phyloP scores from a whole-genome alignment of 345 rosid genomes.

The Hypericum perforatum region DNA sequence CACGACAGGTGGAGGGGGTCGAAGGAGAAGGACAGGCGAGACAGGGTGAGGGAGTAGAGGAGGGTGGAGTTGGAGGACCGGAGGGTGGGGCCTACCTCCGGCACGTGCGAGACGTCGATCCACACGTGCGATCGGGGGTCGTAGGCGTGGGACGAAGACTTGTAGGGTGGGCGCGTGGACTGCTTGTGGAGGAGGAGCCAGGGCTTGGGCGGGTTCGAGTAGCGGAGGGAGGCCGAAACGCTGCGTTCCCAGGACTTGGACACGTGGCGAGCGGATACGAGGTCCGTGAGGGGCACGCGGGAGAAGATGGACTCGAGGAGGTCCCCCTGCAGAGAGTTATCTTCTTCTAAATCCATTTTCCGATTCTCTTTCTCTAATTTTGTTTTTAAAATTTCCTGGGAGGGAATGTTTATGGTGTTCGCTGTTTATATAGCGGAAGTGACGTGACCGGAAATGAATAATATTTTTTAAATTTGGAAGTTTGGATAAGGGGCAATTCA shows the following conservation, averaged over 20 bases:
- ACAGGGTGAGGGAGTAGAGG: conserved; percentile 47
- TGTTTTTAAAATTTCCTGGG: no score
- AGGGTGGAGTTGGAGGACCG: conserved; percentile 55
- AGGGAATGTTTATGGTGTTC: no score
- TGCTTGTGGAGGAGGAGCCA: conserved; percentile 63
- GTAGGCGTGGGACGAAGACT: conserved; percentile 34
- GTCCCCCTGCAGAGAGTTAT: conserved; percentile 36
- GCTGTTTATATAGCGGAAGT: no score
- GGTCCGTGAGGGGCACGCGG: conserved; percentile 49
- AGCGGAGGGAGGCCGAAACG: conserved; percentile 56
- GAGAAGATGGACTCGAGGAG: conserved; percentile 39
- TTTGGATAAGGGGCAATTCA: no score
- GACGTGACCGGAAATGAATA: no score
- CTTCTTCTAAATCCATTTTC: conserved; percentile 1
- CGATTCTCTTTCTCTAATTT: no score
- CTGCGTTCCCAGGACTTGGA: conserved; percentile 58
- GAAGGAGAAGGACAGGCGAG: conserved; percentile 49
- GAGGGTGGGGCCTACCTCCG: conserved; percentile 23
- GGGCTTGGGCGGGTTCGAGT: conserved; percentile 33
- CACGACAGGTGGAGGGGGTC: conserved; percentile 62
- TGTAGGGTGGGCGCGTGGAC: conserved; percentile 26
- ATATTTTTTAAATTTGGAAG: no score
- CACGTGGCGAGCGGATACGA: conserved; percentile 46
- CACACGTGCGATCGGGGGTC: conserved; percentile 67
- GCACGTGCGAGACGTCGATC: conserved; percentile 30